A percentile compares a stretch with the other conserved stretches of the same genome.
phyloP scores from a whole-genome alignment of 78 protist species.

The Planoprotostelium fungivorum region DNA sequence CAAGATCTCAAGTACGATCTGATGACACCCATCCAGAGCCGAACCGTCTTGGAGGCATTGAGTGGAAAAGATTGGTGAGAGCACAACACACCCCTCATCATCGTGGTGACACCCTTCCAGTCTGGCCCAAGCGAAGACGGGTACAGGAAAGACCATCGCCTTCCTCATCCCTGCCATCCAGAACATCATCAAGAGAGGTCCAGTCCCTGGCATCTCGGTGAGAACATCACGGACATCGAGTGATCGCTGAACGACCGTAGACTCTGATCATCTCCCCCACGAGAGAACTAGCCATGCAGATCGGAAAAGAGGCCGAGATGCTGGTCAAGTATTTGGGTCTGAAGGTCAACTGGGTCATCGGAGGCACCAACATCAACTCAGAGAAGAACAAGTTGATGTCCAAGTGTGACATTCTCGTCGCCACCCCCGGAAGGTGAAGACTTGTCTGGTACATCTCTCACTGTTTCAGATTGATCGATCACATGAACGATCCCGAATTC shows the following conservation, averaged over 20 bases:
- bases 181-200: slow-evolving; percentile 37
- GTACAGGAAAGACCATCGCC: slow-evolving; percentile 96
- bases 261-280: slow-evolving; percentile 38
- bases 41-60: not conserved
- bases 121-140: slow-evolving; percentile 88
- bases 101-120: no score
- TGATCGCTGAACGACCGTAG: not conserved
- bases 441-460: not conserved
- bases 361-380: slow-evolving; percentile 82
- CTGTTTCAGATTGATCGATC: not conserved
- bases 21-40: not conserved
- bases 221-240: not conserved
- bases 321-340: slow-evolving; percentile 72
- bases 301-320: slow-evolving; percentile 73
- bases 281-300: slow-evolving; percentile 95
- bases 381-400: slow-evolving; percentile 88
- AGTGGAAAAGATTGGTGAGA: not conserved
- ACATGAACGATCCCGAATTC: not conserved
- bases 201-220: not conserved
- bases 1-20: not conserved
- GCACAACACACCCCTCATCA: no score
- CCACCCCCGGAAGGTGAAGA: slow-evolving; percentile 96
- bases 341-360: slow-evolving; percentile 91
- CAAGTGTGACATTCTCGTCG: slow-evolving; percentile 92
- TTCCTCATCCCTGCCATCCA: slow-evolving; percentile 95